A percentile compares a stretch with the other conserved stretches of the same genome.
Conservation (phyloP, 1,284 basidiomycete genomes). For the Irpex sp. region DNA sequence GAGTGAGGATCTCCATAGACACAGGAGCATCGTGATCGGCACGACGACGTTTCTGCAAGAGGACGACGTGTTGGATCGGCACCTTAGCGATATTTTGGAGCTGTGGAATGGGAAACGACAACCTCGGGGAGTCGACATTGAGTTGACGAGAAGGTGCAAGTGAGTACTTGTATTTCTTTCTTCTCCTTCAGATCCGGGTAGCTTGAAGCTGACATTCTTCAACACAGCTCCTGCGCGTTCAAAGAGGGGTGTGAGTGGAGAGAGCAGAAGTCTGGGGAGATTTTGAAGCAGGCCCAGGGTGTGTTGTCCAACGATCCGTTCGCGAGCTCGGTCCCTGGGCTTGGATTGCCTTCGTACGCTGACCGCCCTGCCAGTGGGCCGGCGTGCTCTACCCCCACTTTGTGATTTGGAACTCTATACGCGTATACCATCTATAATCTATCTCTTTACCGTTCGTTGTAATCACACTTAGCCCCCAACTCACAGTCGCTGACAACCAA, state of each 20-base stretch:
- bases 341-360: neutral
- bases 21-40: slow-evolving; percentile 53
- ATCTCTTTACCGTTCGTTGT: neutral
- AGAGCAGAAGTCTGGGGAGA: slow-evolving; percentile 57
- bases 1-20: neutral
- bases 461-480: neutral
- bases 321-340: neutral
- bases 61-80: slow-evolving; percentile 47
- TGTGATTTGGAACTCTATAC: too few species aligned
- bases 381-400: too few species aligned
- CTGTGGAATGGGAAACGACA: slow-evolving; percentile 76
- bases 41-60: slow-evolving; percentile 60
- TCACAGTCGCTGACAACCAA: too few species aligned
- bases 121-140: slow-evolving; percentile 64
- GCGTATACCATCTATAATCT: neutral
- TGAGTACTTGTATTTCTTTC: slow-evolving; percentile 35
- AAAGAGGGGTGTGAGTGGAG: slow-evolving; percentile 81
- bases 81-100: slow-evolving; percentile 54
- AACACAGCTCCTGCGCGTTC: slow-evolving; percentile 74
- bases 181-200: neutral
- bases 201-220: neutral
- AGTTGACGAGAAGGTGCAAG: slow-evolving; percentile 65
- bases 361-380: neutral
- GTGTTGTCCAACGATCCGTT: neutral
- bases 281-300: neutral